phyloP scores from a whole-genome alignment of 352 stramenopile species.

The Globisporangium carolinianum region DNA sequence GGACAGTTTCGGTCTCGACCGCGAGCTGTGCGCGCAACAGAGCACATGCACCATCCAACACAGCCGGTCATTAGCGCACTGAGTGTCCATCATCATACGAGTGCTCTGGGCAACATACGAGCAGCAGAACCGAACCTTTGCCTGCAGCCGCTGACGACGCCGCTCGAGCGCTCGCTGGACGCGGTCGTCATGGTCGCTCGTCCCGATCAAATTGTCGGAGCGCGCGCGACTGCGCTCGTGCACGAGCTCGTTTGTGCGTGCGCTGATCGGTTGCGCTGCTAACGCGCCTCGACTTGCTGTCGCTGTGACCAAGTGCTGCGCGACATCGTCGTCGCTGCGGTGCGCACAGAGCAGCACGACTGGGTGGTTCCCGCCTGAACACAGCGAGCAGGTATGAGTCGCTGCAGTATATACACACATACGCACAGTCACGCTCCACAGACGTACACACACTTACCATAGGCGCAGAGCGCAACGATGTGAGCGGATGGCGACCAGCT shows the following conservation, averaged over 20 bases:
- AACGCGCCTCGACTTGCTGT: neutral
- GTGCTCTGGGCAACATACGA: no score
- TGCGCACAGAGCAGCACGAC: slow-evolving; percentile 54
- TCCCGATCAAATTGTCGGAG: slow-evolving; percentile 1
- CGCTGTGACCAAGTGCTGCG: slow-evolving; percentile 7
- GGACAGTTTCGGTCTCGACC: slow-evolving; percentile 10
- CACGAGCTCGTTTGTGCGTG: neutral
- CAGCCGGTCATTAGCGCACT: no score
- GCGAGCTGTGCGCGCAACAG: slow-evolving; percentile 5
- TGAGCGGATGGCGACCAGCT: slow-evolving; percentile 55
- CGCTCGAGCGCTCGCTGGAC: slow-evolving; percentile 39
- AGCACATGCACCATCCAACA: neutral
- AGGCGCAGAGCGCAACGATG: slow-evolving; percentile 56
- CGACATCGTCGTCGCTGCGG: slow-evolving; percentile 32
- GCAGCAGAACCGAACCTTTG: slow-evolving; percentile 20
- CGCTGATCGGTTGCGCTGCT: neutral
- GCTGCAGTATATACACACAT: no score
- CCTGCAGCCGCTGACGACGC: slow-evolving; percentile 34
- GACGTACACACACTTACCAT: slow-evolving; percentile 21
- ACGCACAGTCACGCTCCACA: no score
- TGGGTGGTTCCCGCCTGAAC: slow-evolving; percentile 39
- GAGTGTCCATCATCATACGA: no score
- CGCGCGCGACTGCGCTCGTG: slow-evolving; percentile 7
- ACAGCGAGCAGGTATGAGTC: neutral
- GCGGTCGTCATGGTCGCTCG: slow-evolving; percentile 21